These are phyloP conservation scores for Bacidia gigantensis DNA, from an alignment of 495 filamentous ascomycete genomes.

Conservation along the genomic window DNA sequence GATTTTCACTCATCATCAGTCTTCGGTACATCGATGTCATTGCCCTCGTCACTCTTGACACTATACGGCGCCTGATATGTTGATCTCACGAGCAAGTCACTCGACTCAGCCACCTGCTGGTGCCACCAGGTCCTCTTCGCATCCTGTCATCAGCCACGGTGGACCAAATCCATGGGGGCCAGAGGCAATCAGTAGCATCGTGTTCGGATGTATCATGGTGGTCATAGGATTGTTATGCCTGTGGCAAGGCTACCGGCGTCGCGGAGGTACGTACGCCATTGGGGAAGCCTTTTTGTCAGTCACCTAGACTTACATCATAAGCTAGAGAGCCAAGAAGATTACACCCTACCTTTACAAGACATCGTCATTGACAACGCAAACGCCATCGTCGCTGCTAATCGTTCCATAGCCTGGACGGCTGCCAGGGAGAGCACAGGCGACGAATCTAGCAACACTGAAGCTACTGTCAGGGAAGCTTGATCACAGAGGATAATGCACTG, in stretches of 20 bases:
- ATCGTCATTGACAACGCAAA: not conserved
- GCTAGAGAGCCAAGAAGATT: not conserved
- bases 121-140: not conserved
- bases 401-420: not conserved
- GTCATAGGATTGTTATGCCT: not conserved
- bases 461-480: not conserved
- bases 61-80: too few relatives aligned
- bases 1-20: too few relatives aligned
- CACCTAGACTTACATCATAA: not conserved
- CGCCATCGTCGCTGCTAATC: not conserved
- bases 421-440: not conserved
- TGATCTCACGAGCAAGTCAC: too few relatives aligned
- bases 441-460: not conserved
- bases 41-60: too few relatives aligned
- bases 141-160: not conserved
- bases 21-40: too few relatives aligned
- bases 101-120: not conserved
- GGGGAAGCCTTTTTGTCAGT: not conserved
- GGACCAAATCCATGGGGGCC: not conserved
- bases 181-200: not conserved
- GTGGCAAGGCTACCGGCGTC: not conserved
- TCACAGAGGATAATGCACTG: not conserved
- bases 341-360: not conserved
- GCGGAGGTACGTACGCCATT: not conserved
- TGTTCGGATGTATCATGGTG: slow-evolving; percentile 1